Conservation (phyloP, 2,329 filamentous ascomycete species). For the Magnaporthales sp. region DNA sequence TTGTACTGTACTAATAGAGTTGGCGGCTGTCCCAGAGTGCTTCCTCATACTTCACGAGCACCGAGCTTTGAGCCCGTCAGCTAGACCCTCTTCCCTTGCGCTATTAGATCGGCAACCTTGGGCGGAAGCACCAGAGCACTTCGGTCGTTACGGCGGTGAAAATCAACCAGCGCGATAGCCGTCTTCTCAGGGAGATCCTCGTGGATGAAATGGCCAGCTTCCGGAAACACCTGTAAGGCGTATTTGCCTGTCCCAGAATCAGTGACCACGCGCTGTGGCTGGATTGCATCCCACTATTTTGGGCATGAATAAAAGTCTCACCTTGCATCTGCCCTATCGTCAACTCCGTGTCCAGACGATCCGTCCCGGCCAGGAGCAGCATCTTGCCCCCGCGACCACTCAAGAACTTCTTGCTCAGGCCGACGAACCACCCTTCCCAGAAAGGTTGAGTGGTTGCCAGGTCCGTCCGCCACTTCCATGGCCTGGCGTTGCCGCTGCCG, state of each 20-base stretch:
- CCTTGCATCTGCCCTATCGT: constrained; percentile 98
- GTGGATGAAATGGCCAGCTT: constrained; percentile 94
- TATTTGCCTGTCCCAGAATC: constrained; percentile 61
- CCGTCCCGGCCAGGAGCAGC: constrained; percentile 78
- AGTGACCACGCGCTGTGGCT: constrained; percentile 2
- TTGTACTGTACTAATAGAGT: too few species aligned
- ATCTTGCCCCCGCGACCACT: constrained; percentile 74
- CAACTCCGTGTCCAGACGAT: constrained; percentile 81
- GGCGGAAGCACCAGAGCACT: constrained; percentile 78
- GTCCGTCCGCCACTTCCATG: constrained; percentile 82
- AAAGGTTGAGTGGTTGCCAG: constrained; percentile 76
- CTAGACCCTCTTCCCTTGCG: constrained; percentile 51
- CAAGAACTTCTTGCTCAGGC: constrained; percentile 82
- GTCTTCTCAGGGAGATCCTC: constrained; percentile 91
- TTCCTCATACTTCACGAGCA: neutral
- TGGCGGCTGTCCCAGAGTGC: too few species aligned
- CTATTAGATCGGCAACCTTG: constrained; percentile 72
- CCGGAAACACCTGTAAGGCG: constrained; percentile 85
- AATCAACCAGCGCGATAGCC: constrained; percentile 77
- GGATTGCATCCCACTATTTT: neutral
- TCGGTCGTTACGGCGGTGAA: constrained; percentile 85
- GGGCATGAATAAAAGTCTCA: constrained; percentile 27
- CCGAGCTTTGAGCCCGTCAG: neutral
- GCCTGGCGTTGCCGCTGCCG: constrained; percentile 47
- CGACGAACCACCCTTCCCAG: constrained; percentile 91